Base-by-base conservation (phyloP, 352 stramenopile species). In the Pythium monospermum region DNA sequence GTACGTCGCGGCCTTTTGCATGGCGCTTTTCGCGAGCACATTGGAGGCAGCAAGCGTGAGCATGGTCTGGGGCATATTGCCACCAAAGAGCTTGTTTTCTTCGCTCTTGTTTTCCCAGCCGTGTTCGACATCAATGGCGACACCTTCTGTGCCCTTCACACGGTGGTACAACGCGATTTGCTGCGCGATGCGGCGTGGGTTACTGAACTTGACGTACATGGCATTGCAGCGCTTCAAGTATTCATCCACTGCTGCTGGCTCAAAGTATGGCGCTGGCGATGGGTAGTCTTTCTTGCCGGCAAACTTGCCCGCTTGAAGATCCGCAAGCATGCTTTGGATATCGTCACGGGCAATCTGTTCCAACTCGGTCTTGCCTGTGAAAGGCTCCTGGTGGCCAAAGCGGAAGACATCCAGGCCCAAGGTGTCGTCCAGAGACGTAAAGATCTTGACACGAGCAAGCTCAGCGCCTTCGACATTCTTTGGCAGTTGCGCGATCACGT, bases 361-460 rank as follows among this genome's bases (percentile, higher is more conserved):
- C 21, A 73, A 67, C 6, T 62, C 51, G 0, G 71, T 85, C 49
- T 76, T 68, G 53, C 74, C 75, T 5, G 71, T 72, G 60, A 91
- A 93, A 2, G 67, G 78, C 49, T 88, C 71, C 57, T 93, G 82
- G 40, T 78, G 61, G 22, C 79, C 82, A 38, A 87, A 93, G 58
- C 76, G 79, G 64, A 96, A 96, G 31, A 95, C 85, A 52, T 95
- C 82, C 35, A 96, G 66, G 6, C 78, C 83, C 4, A 96, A 62
- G 22, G 75, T 90, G 44, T 91, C 79, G 50, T 96, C 86, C 6
- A 87, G 46, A 13, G 86, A 82, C 43, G 83, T 92, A 67, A 95
- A 96, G 60, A 95, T 89, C 76, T 96, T 94, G 64, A 96, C 86
- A 56, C 86, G 78, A 16, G 81, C 73, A 11, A 93, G 69, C 41